Evolutionary conservation across 352 stramenopile genomes (phyloP).

Genomic region (Pythium dissotocum): DNA sequence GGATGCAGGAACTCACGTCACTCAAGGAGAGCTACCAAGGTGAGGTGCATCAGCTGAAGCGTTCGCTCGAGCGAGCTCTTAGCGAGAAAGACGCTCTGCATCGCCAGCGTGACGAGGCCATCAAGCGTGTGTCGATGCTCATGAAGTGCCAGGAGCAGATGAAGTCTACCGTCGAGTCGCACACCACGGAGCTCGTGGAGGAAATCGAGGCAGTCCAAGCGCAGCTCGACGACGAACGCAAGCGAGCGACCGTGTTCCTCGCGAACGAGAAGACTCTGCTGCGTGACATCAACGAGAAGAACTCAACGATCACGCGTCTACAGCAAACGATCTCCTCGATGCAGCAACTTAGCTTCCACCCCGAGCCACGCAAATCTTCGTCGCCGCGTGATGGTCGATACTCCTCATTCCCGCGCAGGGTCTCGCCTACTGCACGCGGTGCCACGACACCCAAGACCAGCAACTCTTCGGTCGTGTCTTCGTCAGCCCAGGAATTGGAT

Average conservation of each 20-base stretch:
- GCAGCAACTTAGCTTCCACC: conserved; percentile 28
- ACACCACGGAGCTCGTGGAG: conserved; percentile 63
- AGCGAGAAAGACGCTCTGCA: conserved; percentile 47
- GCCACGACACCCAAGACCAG: conserved; percentile 14
- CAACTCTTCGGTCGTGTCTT: conserved; percentile 17
- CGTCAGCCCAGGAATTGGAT: conserved; percentile 59
- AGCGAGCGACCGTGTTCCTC: conserved; percentile 60
- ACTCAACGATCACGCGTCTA: conserved; percentile 49
- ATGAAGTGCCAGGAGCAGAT: conserved; percentile 67
- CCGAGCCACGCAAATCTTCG: neutral
- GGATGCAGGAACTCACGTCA: conserved; percentile 41
- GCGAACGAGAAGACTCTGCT: conserved; percentile 71
- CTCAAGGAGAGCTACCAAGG: conserved; percentile 59
- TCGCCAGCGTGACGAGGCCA: conserved; percentile 58
- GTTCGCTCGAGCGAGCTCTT: conserved; percentile 40
- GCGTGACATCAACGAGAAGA: conserved; percentile 73
- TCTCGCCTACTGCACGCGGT: conserved; percentile 8
- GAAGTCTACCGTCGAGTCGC: conserved; percentile 57
- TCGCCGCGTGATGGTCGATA: conserved; percentile 10
- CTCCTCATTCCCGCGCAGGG: conserved; percentile 12
- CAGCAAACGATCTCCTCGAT: conserved; percentile 44
- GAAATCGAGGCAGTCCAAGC: conserved; percentile 70
- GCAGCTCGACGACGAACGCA: conserved; percentile 65
- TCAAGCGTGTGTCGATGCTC: conserved; percentile 55
- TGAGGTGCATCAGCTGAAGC: conserved; percentile 46